Evolutionary conservation across 225 moss, liverwort and hornwort genomes (phyloP), one percentile per base, ranked within the genome.

Genomic region (Polytrichum commune): DNA sequence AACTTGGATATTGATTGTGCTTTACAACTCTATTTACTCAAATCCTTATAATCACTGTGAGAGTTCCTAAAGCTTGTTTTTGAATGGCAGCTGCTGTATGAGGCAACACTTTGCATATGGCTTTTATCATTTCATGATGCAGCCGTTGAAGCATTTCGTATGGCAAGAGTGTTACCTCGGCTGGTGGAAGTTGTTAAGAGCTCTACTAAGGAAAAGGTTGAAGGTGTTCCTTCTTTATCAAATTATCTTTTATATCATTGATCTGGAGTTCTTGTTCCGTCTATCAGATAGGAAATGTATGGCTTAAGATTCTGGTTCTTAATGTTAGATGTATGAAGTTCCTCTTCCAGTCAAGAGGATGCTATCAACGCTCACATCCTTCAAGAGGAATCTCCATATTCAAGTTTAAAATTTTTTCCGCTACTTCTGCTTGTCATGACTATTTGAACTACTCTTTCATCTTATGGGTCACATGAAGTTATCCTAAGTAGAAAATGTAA

Each of bases 191-290:
- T 95, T 56, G 91, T 90, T 61, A 94, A 91, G 80, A 74, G 54
- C 77, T 91, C 97, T 38, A 85, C 97, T 1, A 98, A 98, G 83
- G 97, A 98, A 71, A 98, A 98, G 95, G 96, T 96, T 27, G 29
- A 7, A 29, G 46, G 58, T 67, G 53, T 53, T 33, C 6, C 25
- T 60, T 3, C 25, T 25, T n/a, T n/a, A 60, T 60, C 1, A 25
- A 23, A 60, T 2, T 23, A n/a, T 60, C 24, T 24, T 22, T 20
- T 60, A 10, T 46, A 46, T 1, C 13, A 46, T 13, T 46, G 1
- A 46, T 35, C 2, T 35, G 2, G 9, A 35, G 9, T 35, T 35
- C 35, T 35, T 33, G 33, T 33, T 8, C 35, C 0, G 0, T 35
- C 35, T 35, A 35, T 46, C 46, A 46, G 4, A 13, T 46, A 46